Evolutionary conservation across 495 filamentous ascomycete genomes (phyloP), one percentile per base, ranked within the genome.

Genomic region (Lophium mytilinum): DNA sequence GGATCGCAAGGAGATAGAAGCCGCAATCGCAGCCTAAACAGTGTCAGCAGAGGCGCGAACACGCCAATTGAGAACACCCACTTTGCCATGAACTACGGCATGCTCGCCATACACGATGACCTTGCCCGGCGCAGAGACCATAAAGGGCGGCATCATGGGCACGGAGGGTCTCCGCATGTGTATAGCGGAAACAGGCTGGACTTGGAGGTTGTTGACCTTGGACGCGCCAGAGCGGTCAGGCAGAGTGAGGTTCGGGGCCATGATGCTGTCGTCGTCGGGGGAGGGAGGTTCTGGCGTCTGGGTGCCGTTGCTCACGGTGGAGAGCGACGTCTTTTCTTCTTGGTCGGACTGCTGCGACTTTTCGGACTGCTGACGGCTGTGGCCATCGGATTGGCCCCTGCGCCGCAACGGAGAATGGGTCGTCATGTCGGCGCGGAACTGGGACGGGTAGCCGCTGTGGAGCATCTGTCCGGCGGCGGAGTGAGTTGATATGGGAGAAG

Each of bases 91-190:
- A 9, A 98, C 93, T 1, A 96, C 93, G 10, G 93, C 88, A 75
- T 98, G 93, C 69, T 98, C 93, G 52, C 93, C 93, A 71, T 87
- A 96, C 15, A 96, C 88, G 68, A 98, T 97, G 65, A 95, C 92
- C 71, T 98, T 98, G 35, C 91, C 93, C 11, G 93, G 93, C 12
- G 93, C 91, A 7, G 93, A 97, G 53, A 96, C 91, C 87, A 97
- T 95, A 62, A 97, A 98, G 43, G 91, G 75, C 5, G 92, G 90
- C 74, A 90, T 79, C 76, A 69, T 71, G 35, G 65, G 71, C 53
- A 69, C 57, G 47, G 74, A 66, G 51, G 66, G 56, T 55, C 66
- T 69, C 14, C 71, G 59, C 15, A 33, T 41, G 42, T 41, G 30
- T 1, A 35, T 18, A 1, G 57, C 42, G 15, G 17, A 15, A 17